Evolutionary conservation across 2,329 filamentous ascomycete genomes (phyloP).

Genomic region (Penicillium sp.): DNA sequence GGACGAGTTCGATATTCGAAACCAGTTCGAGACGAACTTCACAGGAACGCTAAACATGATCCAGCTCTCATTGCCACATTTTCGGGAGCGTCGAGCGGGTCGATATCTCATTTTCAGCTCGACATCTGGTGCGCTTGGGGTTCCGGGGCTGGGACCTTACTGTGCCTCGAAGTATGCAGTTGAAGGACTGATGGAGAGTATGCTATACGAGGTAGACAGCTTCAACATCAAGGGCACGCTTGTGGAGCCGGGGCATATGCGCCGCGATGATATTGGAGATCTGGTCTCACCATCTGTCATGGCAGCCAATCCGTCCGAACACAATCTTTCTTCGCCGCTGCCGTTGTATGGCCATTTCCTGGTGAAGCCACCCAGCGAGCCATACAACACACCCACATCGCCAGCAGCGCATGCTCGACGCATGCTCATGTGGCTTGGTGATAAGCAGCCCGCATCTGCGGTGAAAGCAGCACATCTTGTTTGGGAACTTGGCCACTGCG

Average conservation of each 20-base stretch:
- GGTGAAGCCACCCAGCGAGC: slow-evolving; percentile 78
- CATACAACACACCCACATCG: slow-evolving; percentile 72
- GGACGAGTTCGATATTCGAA: slow-evolving; percentile 88
- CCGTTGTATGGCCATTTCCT: slow-evolving; percentile 90
- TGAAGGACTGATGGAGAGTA: slow-evolving; percentile 90
- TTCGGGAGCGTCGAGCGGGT: slow-evolving; percentile 70
- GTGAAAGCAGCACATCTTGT: slow-evolving; percentile 90
- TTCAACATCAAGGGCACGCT: slow-evolving; percentile 94
- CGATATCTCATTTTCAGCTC: slow-evolving; percentile 94
- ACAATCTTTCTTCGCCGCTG: slow-evolving; percentile 51
- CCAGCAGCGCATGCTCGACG: slow-evolving; percentile 85
- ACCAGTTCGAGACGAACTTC: slow-evolving; percentile 97
- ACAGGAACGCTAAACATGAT: slow-evolving; percentile 94
- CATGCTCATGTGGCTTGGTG: slow-evolving; percentile 91
- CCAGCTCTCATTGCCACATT: slow-evolving; percentile 81
- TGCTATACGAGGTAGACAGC: slow-evolving; percentile 89
- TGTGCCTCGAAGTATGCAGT: slow-evolving; percentile 97
- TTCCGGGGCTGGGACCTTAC: slow-evolving; percentile 88
- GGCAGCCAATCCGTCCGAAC: slow-evolving; percentile 23
- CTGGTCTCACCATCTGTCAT: slow-evolving; percentile 31
- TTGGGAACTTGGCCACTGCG: slow-evolving; percentile 92
- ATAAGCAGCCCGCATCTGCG: slow-evolving; percentile 86
- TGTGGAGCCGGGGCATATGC: slow-evolving; percentile 84
- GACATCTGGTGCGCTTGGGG: slow-evolving; percentile 85
- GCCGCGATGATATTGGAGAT: slow-evolving; percentile 66